phyloP scores from a whole-genome alignment of 1,284 basidiomycete species.

The Prillingera fragicola region DNA sequence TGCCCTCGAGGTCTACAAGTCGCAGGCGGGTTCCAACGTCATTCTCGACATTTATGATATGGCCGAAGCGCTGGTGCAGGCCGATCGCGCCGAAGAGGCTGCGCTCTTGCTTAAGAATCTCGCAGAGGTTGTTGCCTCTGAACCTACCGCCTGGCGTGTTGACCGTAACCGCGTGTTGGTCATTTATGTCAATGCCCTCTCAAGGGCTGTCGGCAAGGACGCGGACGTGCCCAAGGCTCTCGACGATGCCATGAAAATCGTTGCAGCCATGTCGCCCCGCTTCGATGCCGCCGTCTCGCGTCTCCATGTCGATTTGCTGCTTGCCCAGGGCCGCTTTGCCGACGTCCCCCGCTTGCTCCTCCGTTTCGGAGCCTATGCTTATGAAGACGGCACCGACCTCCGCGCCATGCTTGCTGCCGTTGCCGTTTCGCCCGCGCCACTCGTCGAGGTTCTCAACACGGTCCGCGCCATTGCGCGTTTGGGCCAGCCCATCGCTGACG shows the following conservation, averaged over 20 bases:
- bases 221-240: background rate
- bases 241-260: conserved; percentile 17
- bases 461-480: conserved; percentile 16
- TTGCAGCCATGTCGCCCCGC: background rate
- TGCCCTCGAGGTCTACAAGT: conserved; percentile 60
- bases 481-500: conserved; percentile 2
- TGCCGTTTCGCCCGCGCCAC: conserved; percentile 9
- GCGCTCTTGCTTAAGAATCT: background rate
- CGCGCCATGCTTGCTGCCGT: background rate
- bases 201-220: conserved; percentile 55
- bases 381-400: background rate
- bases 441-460: conserved; percentile 11
- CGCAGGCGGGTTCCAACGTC: no score
- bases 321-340: conserved; percentile 7
- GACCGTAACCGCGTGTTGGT: background rate
- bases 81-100: conserved; percentile 52
- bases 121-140: background rate
- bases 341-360: conserved; percentile 12
- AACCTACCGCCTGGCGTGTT: background rate
- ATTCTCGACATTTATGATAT: background rate
- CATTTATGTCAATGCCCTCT: conserved; percentile 1
- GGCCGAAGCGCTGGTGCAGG: conserved; percentile 53
- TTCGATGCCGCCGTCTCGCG: conserved; percentile 5
- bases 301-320: conserved; percentile 12
- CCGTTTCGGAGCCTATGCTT: background rate